Evolutionary conservation across 768 basidiomycete species (phyloP).

Genomic region (Leccinum subtestaceum): DNA sequence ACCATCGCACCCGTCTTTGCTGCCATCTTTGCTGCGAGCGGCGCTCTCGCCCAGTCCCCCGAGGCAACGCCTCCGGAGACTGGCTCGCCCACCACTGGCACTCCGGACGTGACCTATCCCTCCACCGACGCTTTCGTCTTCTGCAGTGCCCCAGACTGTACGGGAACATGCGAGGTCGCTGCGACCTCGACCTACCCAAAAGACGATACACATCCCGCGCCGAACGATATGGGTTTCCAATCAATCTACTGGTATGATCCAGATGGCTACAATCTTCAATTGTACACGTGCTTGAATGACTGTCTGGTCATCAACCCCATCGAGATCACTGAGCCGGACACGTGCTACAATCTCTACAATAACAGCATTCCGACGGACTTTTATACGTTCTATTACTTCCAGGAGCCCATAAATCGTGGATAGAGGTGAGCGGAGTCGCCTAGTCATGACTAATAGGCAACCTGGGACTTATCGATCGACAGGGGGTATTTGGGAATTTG

Average conservation of each 20-base stretch:
- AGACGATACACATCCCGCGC: background rate
- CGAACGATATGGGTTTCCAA: background rate
- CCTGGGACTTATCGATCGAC: background rate
- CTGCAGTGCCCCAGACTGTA: conserved; percentile 3
- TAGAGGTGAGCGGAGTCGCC: background rate
- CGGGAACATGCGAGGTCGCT: background rate
- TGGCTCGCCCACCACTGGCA: background rate
- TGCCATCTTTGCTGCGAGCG: background rate
- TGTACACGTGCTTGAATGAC: background rate
- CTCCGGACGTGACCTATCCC: background rate
- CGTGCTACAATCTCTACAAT: background rate
- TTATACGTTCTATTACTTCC: background rate
- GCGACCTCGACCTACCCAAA: background rate
- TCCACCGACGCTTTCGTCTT: background rate
- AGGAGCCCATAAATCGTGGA: background rate
- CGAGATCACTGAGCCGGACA: background rate
- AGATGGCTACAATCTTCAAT: background rate
- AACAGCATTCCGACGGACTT: background rate
- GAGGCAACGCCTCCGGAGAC: background rate
- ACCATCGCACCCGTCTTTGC: background rate
- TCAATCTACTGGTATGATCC: conserved; percentile 2
- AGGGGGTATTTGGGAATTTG: background rate
- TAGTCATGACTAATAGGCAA: background rate
- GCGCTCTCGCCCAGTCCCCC: background rate
- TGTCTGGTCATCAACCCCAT: background rate